Base-by-base conservation (phyloP, 192 early-diverging fungal species). In the Mortierella hygrophila region DNA sequence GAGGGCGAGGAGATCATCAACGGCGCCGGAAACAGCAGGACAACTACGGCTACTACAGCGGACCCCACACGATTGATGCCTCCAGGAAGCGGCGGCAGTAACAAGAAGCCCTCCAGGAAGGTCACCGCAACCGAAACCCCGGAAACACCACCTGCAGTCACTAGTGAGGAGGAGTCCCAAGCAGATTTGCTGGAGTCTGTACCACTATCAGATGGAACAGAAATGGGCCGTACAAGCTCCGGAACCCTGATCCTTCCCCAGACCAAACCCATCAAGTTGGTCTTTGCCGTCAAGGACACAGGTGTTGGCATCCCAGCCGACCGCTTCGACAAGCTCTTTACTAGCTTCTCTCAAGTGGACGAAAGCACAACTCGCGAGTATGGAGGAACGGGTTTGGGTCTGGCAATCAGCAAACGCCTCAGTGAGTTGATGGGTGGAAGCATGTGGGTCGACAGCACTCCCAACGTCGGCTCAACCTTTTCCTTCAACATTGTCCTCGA, bases 311-410 rank as follows among this genome's bases (percentile, higher is more conserved):
- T 94, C 42, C 90, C 93, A 4, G 72, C 89, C 11, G 88, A 92
- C 35, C 77, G 88, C 18, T 85, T 94, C 26, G 90, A 90, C 69
- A 88, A 89, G 18, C 82, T 94, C 13, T 94, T 94, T 81, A 89
- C 91, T 13, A 90, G 92, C 13, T 94, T 94, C 72, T 94, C 92
- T 20, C 94, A 94, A 69, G 90, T 94, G 35, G 92, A 94, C 29
- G 88, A 90, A 60, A 93, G 92, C 35, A 91, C 91, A 18, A 90
- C 90, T 37, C 81, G 92, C 54, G 83, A 89, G 37, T 92, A 91
- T 65, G 93, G 90, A 37, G 93, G 93, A 35, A 94, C 94, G 4
- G 94, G 94, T 6, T 81, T 95, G 23, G 94, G 94, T 1, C 84
- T 95, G 42, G 94, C 93, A 15, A 95, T 95, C 52, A 94, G 92